Percentiles rank a stretch among this genome's conserved stretches.
Evolutionary conservation across 805 yeast genomes (phyloP).

Genomic region (Zygotorulaspora sp.): DNA sequence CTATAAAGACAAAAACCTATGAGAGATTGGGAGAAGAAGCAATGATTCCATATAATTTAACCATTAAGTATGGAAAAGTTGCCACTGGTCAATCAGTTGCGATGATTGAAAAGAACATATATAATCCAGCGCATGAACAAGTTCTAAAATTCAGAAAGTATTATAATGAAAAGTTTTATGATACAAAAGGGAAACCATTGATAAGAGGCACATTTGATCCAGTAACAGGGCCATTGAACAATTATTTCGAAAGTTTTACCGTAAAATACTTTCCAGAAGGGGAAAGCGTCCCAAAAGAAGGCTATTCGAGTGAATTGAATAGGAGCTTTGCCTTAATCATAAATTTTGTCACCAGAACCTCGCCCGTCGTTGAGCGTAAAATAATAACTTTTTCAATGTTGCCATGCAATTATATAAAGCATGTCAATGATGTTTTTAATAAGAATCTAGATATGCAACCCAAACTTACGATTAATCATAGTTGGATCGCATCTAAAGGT

Average conservation of each 20-base stretch:
- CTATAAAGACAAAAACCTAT: conserved; percentile 50
- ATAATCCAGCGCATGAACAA: conserved; percentile 47
- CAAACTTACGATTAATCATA: conserved; percentile 29
- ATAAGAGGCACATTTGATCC: conserved; percentile 62
- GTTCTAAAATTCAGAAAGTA: conserved; percentile 45
- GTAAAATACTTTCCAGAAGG: conserved; percentile 45
- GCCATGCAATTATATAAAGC: conserved; percentile 37
- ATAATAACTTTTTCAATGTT: conserved; percentile 27
- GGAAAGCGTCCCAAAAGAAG: conserved; percentile 40
- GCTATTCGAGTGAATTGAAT: conserved; percentile 52
- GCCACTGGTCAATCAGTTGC: conserved; percentile 31
- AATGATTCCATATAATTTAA: conserved; percentile 49
- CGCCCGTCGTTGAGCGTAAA: conserved; percentile 34
- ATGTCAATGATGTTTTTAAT: conserved; percentile 39
- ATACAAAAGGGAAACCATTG: conserved; percentile 58
- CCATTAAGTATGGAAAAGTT: conserved; percentile 38
- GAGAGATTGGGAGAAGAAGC: conserved; percentile 45
- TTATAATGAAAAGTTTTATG: conserved; percentile 49
- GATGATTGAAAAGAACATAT: conserved; percentile 36
- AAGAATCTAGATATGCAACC: conserved; percentile 40
- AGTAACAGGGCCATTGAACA: conserved; percentile 56
- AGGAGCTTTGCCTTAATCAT: conserved; percentile 44
- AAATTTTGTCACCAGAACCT: conserved; percentile 39
- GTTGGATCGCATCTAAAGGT: conserved; percentile 33
- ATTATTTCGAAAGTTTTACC: conserved; percentile 44